phyloP scores from a whole-genome alignment of 352 stramenopile species.

The Paralagenidium karlingii region DNA sequence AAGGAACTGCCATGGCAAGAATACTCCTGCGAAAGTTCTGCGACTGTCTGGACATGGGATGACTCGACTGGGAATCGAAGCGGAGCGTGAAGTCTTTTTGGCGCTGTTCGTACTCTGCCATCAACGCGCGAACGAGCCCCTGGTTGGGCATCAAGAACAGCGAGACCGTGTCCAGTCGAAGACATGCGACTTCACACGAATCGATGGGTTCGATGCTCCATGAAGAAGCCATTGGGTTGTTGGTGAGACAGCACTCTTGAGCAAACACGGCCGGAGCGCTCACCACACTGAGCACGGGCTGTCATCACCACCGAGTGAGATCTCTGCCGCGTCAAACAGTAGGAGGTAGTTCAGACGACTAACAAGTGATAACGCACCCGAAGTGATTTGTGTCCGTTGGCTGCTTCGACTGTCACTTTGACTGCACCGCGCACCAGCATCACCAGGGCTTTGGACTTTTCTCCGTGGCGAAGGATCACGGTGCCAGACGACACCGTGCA shows the following conservation, averaged over 20 bases:
- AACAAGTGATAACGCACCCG: background rate
- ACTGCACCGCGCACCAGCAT: conserved; percentile 47
- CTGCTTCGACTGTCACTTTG: conserved; percentile 21
- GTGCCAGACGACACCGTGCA: conserved; percentile 24
- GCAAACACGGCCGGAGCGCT: conserved; percentile 54
- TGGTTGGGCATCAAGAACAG: conserved; percentile 35
- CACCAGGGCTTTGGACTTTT: conserved; percentile 46
- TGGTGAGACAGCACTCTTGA: conserved; percentile 40
- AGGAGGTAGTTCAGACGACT: no score
- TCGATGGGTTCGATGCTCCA: conserved; percentile 54
- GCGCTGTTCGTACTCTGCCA: conserved; percentile 24
- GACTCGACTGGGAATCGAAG: no score
- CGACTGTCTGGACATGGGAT: no score
- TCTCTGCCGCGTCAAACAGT: no score
- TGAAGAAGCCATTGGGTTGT: conserved; percentile 15
- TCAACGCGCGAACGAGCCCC: conserved; percentile 32
- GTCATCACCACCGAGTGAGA: no score
- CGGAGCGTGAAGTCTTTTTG: conserved; percentile 29
- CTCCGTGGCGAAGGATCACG: conserved; percentile 29
- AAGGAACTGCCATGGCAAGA: no score
- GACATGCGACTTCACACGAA: conserved; percentile 38
- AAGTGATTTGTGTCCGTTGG: conserved; percentile 1
- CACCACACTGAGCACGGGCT: conserved; percentile 43
- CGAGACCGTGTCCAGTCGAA: conserved; percentile 40
- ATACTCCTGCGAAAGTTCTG: no score